A percentile compares a stretch with the other conserved stretches of the same genome.
These are phyloP conservation scores for Fusarium stilboides DNA, from an alignment of 2,329 filamentous ascomycete species.

Conservation along the genomic window DNA sequence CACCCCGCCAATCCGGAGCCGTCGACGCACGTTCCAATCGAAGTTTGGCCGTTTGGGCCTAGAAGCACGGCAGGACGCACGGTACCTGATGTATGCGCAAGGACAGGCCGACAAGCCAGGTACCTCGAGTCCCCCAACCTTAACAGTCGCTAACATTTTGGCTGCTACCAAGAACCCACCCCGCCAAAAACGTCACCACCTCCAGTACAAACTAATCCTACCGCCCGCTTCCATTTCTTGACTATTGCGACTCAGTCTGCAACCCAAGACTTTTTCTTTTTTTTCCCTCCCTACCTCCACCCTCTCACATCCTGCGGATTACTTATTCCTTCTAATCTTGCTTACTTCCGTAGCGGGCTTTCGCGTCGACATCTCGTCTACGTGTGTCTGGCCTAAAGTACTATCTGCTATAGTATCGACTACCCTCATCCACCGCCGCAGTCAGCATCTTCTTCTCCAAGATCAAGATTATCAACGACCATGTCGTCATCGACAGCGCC, in stretches of 20 bases:
- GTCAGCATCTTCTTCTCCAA: constrained; percentile 23
- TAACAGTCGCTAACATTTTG: constrained; percentile 11
- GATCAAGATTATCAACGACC: constrained; percentile 42
- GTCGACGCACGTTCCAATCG: constrained; percentile 26
- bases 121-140: constrained; percentile 24
- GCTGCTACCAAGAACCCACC: constrained; percentile 26
- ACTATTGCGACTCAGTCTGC: constrained; percentile 49
- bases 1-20: constrained; percentile 28
- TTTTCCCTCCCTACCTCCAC: constrained; percentile 11
- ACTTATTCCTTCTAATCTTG: constrained; percentile 3
- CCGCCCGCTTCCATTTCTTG: constrained; percentile 43
- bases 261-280: constrained; percentile 35
- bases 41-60: constrained; percentile 16
- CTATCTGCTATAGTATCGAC: constrained; percentile 8
- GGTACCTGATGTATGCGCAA: constrained; percentile 32
- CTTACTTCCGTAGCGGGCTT: background rate
- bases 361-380: constrained; percentile 12
- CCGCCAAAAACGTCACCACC: constrained; percentile 49
- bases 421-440: constrained; percentile 7
- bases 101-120: constrained; percentile 9
- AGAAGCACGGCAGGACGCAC: constrained; percentile 20
- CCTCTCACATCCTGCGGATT: constrained; percentile 11
- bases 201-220: background rate
- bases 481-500: constrained; percentile 59
- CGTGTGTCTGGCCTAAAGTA: constrained; percentile 10